These are phyloP conservation scores for Aureobasidium pullulans DNA, from an alignment of 2,329 filamentous ascomycete species.

Conservation along the genomic window DNA sequence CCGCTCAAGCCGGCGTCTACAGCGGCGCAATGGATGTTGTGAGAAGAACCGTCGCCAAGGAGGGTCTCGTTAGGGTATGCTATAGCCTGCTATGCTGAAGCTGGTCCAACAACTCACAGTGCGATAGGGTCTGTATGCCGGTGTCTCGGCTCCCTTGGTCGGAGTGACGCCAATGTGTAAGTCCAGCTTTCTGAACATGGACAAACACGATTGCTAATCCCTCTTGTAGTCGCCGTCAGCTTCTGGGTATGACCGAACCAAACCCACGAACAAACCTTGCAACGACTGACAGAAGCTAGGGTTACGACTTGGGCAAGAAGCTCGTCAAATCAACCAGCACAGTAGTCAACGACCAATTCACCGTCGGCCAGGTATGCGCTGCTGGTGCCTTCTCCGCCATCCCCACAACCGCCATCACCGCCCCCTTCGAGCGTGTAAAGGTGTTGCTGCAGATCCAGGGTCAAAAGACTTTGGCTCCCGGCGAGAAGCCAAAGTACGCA, in stretches of 20 bases:
- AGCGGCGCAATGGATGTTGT: slow-evolving; percentile 86
- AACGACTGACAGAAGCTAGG: slow-evolving; percentile 45
- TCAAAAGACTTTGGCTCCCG: slow-evolving; percentile 74
- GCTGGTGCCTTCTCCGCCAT: slow-evolving; percentile 97
- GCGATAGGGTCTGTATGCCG: slow-evolving; percentile 77
- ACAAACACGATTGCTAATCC: slow-evolving; percentile 17
- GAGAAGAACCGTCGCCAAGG: slow-evolving; percentile 74
- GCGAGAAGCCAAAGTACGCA: slow-evolving; percentile 86
- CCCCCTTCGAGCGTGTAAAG: slow-evolving; percentile 97
- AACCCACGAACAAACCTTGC: neutral
- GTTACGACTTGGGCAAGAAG: slow-evolving; percentile 91
- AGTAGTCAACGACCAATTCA: slow-evolving; percentile 62
- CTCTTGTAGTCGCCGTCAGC: slow-evolving; percentile 51
- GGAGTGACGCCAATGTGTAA: slow-evolving; percentile 98
- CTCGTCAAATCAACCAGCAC: slow-evolving; percentile 65
- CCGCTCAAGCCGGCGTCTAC: slow-evolving; percentile 89
- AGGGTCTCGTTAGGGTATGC: slow-evolving; percentile 59
- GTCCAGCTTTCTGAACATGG: slow-evolving; percentile 32
- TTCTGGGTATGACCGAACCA: slow-evolving; percentile 48
- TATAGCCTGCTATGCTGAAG: neutral
- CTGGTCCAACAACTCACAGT: neutral
- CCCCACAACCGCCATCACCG: slow-evolving; percentile 97
- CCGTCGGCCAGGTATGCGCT: slow-evolving; percentile 78
- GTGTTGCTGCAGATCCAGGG: slow-evolving; percentile 97
- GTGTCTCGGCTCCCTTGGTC: slow-evolving; percentile 87